These are phyloP conservation scores for Trypanosoma cruzi DNA, from an alignment of 208 protist genomes.

Conservation along the genomic window DNA sequence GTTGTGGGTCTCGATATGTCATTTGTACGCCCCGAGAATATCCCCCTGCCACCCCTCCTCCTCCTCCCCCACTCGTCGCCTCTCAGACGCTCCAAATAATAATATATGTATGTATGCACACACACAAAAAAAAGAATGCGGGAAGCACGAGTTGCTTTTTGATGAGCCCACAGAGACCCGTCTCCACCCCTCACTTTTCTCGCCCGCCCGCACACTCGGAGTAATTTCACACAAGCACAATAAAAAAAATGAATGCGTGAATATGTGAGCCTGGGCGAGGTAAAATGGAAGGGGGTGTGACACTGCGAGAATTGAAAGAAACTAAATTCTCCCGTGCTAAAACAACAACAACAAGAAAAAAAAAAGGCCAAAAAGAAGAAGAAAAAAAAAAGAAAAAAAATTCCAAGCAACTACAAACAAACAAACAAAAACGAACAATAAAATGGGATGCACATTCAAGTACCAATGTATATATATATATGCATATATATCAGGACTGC, in stretches of 20 bases:
- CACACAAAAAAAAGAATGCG: not conserved
- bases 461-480: not conserved
- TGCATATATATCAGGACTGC: not conserved
- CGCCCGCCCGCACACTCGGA: not conserved
- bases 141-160: not conserved
- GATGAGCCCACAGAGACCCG: too few species aligned
- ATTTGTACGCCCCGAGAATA: not conserved
- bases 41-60: not conserved
- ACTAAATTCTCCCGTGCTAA: not conserved
- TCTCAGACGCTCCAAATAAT: too few species aligned
- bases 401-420: not conserved
- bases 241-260: not conserved
- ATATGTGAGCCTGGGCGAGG: not conserved
- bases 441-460: not conserved
- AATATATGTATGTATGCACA: not conserved
- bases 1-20: not conserved
- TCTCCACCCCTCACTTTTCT: not conserved
- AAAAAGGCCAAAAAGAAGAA: conserved; percentile 19
- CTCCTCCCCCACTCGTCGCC: not conserved
- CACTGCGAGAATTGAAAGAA: not conserved
- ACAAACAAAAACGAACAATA: not conserved
- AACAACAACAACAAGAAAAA: not conserved
- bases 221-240: not conserved
- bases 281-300: too few species aligned
- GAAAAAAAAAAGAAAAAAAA: conserved; percentile 17